phyloP scores from a whole-genome alignment of 2,329 filamentous ascomycete genomes.

The Ilyonectria destructans region DNA sequence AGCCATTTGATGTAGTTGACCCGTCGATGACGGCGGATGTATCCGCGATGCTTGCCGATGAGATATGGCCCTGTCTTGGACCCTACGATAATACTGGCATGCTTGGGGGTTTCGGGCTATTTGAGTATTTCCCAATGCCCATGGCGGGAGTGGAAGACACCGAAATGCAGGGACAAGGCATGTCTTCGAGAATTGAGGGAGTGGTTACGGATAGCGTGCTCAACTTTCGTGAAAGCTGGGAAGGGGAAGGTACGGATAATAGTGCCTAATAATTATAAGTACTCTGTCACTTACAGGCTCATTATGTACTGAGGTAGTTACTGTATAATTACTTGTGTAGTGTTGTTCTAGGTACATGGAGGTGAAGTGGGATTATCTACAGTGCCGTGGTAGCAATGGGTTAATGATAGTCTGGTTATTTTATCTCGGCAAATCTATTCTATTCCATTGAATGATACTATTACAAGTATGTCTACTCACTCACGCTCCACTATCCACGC shows the following conservation, averaged over 20 bases:
- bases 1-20: conserved; percentile 13
- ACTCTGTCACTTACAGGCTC: too few species aligned
- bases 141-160: conserved; percentile 18
- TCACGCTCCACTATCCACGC: neutral
- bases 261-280: neutral
- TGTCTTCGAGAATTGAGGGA: conserved; percentile 18
- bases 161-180: conserved; percentile 12
- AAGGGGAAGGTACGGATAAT: neutral
- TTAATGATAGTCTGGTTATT: neutral
- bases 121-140: conserved; percentile 24
- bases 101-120: conserved; percentile 21
- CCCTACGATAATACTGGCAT: conserved; percentile 18
- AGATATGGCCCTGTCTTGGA: conserved; percentile 17
- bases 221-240: conserved; percentile 34
- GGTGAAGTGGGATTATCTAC: too few species aligned
- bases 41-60: conserved; percentile 19
- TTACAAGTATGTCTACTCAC: neutral
- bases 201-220: conserved; percentile 36
- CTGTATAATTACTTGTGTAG: too few species aligned
- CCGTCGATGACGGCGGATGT: conserved; percentile 6
- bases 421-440: neutral
- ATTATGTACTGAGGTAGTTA: too few species aligned
- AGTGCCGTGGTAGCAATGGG: neutral
- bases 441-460: neutral
- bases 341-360: too few species aligned